A percentile compares a stretch with the other conserved stretches of the same genome.
These are phyloP conservation scores for Helicocarpus griseus DNA, from an alignment of 2,329 filamentous ascomycete genomes.

Conservation along the genomic window DNA sequence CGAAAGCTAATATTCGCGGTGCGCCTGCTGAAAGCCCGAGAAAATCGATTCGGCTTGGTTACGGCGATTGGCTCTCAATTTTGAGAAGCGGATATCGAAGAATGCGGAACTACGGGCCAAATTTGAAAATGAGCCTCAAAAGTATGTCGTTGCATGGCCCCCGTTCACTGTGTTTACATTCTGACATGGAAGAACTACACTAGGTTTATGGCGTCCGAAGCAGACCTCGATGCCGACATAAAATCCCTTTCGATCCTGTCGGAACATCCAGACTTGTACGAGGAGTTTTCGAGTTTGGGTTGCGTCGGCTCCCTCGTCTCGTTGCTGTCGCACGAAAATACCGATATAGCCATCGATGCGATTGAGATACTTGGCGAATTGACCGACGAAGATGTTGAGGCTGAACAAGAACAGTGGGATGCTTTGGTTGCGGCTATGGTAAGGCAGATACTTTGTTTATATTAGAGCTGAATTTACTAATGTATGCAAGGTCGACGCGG, in stretches of 20 bases:
- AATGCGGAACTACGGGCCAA: constrained; percentile 84
- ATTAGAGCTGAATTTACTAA: constrained; percentile 4
- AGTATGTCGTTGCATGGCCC: constrained; percentile 36
- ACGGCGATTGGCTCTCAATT: constrained; percentile 66
- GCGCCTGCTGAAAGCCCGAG: constrained; percentile 40
- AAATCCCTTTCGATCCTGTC: constrained; percentile 77
- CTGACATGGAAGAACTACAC: constrained; percentile 13
- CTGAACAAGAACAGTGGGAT: constrained; percentile 72
- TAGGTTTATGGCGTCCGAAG: constrained; percentile 70
- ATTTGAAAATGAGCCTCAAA: constrained; percentile 67
- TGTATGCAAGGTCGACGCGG: constrained; percentile 28
- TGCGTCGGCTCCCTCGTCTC: constrained; percentile 65
- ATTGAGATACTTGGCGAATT: constrained; percentile 85
- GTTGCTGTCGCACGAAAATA: constrained; percentile 87
- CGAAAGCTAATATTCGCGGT: background rate
- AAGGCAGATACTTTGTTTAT: constrained; percentile 6
- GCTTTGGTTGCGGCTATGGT: constrained; percentile 56
- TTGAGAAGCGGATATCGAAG: constrained; percentile 83
- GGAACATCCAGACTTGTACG: constrained; percentile 76
- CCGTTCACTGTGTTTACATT: background rate
- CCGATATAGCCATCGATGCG: constrained; percentile 86
- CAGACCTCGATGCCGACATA: constrained; percentile 80
- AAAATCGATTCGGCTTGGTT: constrained; percentile 80
- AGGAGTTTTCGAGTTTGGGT: constrained; percentile 67
- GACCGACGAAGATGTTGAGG: constrained; percentile 84